Base-by-base conservation (phyloP, 257 asterid species). In the Galeopsis tetrahit region DNA sequence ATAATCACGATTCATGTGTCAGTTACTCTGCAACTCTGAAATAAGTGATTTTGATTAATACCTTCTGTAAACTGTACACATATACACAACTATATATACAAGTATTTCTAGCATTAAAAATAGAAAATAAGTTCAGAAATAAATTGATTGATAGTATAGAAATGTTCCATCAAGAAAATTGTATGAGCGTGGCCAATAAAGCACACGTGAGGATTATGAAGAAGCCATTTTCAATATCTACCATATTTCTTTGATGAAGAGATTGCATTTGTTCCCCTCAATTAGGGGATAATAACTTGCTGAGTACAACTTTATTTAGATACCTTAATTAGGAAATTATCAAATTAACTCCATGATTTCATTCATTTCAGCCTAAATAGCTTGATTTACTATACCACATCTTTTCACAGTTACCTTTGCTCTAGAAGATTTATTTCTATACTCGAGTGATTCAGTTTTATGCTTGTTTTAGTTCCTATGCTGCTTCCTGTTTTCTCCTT, bases 401-500 rank as follows among this genome's bases (percentile, higher is more conserved):
- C 40, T 62, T 62, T 61, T 34, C 38, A 59, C 14, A n/a, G 33
- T 10, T 38, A 56, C 75, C 31, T 61, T 61, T 62, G 42, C 15
- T 61, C 11, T 14, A 39, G 44, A 60, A 48, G 52, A 9, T 38
- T 32, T 15, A 28, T 43, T 72, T 33, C 38, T 40, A 6, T 8
- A 46, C 21, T 67, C 0, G 8, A 17, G 32, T 66, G 35, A 10
- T 43, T 60, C 48, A 46, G 68, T 15, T 43, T 57, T 56, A 73
- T 8, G 9, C 35, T 10, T 55, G 11, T 53, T n/a, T n/a, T 9
- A 46, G 10, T 35, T 70, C 56, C 53, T 17, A 36, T 68, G 51
- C 31, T 58, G 36, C 33, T 52, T 63, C 65, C 14, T 46, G 35
- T 51, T 13, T 63, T 64, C 73, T 61, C 36, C 36, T 15, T 70